Evolutionary conservation across 225 moss, liverwort and hornwort genomes (phyloP).

Genomic region (Pseudoscleropodium purum): DNA sequence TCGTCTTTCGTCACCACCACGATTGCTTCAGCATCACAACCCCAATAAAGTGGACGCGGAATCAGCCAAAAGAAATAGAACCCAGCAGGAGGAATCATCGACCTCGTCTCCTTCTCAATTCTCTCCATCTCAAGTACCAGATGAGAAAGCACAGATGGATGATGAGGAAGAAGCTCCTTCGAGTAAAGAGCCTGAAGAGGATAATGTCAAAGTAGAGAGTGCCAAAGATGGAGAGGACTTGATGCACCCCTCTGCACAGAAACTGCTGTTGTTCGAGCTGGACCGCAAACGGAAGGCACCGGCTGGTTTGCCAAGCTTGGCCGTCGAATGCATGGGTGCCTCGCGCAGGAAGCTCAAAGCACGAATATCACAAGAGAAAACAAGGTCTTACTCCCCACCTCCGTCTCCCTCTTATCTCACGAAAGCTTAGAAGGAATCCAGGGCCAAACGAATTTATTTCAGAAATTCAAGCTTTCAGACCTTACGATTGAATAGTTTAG

Average conservation of each 20-base stretch:
- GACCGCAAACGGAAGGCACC: slow-evolving; percentile 49
- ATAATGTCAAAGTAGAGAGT: not conserved
- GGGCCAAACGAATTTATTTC: not conserved
- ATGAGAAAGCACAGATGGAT: slow-evolving; percentile 7
- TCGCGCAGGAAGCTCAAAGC: slow-evolving; percentile 27
- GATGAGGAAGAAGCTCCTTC: slow-evolving; percentile 18
- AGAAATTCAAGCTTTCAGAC: not conserved
- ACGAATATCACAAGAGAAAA: slow-evolving; percentile 14
- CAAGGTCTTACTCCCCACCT: slow-evolving; percentile 20
- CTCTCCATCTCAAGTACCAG: slow-evolving; percentile 15
- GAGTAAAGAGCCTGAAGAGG: not conserved
- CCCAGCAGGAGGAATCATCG: slow-evolving; percentile 9
- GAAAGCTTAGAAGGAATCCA: not conserved
- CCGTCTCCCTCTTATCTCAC: not conserved
- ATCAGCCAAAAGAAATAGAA: slow-evolving; percentile 11
- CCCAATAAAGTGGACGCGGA: slow-evolving; percentile 3
- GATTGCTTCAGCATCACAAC: slow-evolving; percentile 3
- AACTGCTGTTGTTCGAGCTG: slow-evolving; percentile 39
- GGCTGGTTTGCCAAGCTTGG: slow-evolving; percentile 42
- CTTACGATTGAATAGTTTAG: not conserved
- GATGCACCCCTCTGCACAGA: slow-evolving; percentile 32
- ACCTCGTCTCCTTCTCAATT: slow-evolving; percentile 18
- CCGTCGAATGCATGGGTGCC: slow-evolving; percentile 27
- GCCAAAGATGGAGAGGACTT: slow-evolving; percentile 3
- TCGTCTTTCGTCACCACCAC: slow-evolving; percentile 4